These are phyloP conservation scores for Gardenia jasminoides DNA, from an alignment of 257 asterid species.

Conservation along the genomic window DNA sequence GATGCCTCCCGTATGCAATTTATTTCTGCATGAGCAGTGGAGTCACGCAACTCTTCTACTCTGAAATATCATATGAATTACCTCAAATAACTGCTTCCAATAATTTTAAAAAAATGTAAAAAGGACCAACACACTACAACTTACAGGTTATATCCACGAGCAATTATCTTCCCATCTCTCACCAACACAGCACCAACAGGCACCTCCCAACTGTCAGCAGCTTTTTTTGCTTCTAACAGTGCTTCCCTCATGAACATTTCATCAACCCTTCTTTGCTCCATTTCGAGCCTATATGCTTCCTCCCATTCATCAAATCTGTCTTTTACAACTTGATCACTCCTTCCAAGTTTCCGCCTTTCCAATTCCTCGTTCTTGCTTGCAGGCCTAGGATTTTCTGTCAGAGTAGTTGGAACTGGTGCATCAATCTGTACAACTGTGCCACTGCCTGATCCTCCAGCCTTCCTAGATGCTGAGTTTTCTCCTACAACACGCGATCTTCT, in stretches of 20 bases:
- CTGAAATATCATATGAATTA: constrained; percentile 42
- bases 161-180: constrained; percentile 76
- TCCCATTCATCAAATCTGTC: constrained; percentile 92
- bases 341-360: constrained; percentile 48
- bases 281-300: constrained; percentile 75
- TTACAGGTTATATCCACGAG: constrained; percentile 97
- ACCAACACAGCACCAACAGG: constrained; percentile 98
- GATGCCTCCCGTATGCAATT: constrained; percentile 95
- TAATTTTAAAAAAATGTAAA: constrained; percentile 3
- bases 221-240: constrained; percentile 80
- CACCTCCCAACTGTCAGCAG: constrained; percentile 97
- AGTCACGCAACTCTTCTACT: constrained; percentile 94
- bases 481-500: constrained; percentile 47
- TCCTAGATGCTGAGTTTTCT: constrained; percentile 32
- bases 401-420: constrained; percentile 28
- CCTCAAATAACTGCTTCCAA: constrained; percentile 11
- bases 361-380: constrained; percentile 36
- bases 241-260: constrained; percentile 97
- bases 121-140: constrained; percentile 25
- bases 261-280: constrained; percentile 64
- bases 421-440: constrained; percentile 24
- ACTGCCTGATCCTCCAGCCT: constrained; percentile 41
- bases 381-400: constrained; percentile 35
- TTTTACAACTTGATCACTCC: constrained; percentile 61
- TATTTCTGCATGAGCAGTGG: constrained; percentile 99